phyloP scores from a whole-genome alignment of 495 filamentous ascomycete species.

The Daldinia loculata region DNA sequence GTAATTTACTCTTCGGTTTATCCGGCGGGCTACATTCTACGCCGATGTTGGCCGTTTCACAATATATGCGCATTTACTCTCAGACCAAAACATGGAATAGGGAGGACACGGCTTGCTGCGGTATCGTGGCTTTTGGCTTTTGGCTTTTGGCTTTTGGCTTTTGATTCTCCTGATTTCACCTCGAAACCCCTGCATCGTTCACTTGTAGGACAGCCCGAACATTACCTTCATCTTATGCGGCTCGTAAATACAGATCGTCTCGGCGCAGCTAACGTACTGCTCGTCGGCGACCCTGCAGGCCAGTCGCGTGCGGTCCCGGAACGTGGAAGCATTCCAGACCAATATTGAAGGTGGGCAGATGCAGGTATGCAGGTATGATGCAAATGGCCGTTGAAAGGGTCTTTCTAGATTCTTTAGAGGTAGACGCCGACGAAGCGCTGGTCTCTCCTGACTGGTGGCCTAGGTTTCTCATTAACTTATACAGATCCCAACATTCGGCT shows the following conservation, averaged over 20 bases:
- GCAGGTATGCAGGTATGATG: constrained; percentile 39
- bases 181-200: neutral
- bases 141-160: constrained; percentile 8
- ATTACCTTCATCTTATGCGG: constrained; percentile 1
- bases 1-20: constrained; percentile 10
- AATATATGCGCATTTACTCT: neutral
- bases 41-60: constrained; percentile 10
- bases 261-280: constrained; percentile 10
- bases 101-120: constrained; percentile 33
- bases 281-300: constrained; percentile 28
- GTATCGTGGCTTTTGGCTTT: constrained; percentile 24
- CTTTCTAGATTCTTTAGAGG: constrained; percentile 1
- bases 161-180: neutral
- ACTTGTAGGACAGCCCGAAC: neutral
- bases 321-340: constrained; percentile 28
- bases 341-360: constrained; percentile 19
- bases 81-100: constrained; percentile 4
- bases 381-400: constrained; percentile 28
- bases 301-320: constrained; percentile 25
- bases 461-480: constrained; percentile 4
- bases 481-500: constrained; percentile 8
- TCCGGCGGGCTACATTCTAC: constrained; percentile 4
- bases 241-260: constrained; percentile 9
- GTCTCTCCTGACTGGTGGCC: neutral
- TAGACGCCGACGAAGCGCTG: neutral